phyloP scores from a whole-genome alignment of 805 yeast genomes.

The Yarrowia phangngaensis region DNA sequence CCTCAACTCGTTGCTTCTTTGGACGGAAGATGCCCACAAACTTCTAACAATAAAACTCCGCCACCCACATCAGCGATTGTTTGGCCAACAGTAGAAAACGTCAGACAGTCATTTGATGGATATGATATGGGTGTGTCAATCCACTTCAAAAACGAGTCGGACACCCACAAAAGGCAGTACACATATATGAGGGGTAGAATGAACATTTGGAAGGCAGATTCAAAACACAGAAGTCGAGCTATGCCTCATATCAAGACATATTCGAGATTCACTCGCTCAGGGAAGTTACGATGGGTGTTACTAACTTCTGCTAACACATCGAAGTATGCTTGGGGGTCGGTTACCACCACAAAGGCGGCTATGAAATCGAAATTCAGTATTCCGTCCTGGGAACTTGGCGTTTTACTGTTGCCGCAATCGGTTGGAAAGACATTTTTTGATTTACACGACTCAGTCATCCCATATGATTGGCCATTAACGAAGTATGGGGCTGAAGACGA shows the following conservation, averaged over 20 bases:
- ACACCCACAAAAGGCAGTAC: constrained; percentile 41
- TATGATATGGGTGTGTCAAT: constrained; percentile 49
- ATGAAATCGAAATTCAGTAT: constrained; percentile 38
- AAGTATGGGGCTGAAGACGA: not conserved
- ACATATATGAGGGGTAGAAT: constrained; percentile 45
- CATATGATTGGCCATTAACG: constrained; percentile 13
- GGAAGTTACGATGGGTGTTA: constrained; percentile 59
- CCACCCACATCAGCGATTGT: constrained; percentile 36
- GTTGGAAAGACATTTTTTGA: constrained; percentile 30
- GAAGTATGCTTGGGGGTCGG: constrained; percentile 75
- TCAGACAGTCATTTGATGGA: constrained; percentile 46
- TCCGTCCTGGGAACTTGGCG: constrained; percentile 54
- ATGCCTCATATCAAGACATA: constrained; percentile 72
- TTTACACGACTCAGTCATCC: not conserved
- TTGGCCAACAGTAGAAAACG: constrained; percentile 46
- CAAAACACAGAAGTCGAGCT: constrained; percentile 38
- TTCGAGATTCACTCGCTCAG: constrained; percentile 33
- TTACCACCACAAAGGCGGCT: constrained; percentile 31
- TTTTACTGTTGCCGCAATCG: constrained; percentile 43
- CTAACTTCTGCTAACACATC: constrained; percentile 74
- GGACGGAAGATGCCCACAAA: not conserved
- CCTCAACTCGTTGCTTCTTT: constrained; percentile 27
- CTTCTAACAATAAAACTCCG: not conserved
- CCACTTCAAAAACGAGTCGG: constrained; percentile 43
- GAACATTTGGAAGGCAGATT: constrained; percentile 45